Percentiles rank a stretch among this genome's conserved stretches.
These are phyloP conservation scores for Collybia sp. DNA, from an alignment of 768 basidiomycete species.

Conservation along the genomic window DNA sequence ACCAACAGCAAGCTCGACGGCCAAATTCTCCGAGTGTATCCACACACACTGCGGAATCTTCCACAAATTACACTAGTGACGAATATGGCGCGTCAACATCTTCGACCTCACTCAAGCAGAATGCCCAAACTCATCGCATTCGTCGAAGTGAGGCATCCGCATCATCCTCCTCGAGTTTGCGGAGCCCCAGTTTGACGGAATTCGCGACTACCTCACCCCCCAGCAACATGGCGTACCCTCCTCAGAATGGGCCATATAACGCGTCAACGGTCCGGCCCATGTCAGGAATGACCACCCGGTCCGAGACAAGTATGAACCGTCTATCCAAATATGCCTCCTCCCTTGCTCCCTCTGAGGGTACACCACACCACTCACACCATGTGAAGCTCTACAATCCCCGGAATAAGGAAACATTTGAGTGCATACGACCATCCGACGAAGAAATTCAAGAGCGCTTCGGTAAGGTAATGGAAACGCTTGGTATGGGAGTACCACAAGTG, in stretches of 20 bases:
- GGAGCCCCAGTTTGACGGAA: conserved; percentile 49
- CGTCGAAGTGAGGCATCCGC: conserved; percentile 47
- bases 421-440: conserved; percentile 73
- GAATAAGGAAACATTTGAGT: conserved; percentile 54
- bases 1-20: conserved; percentile 35
- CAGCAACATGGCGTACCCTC: conserved; percentile 17
- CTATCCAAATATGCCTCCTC: conserved; percentile 63
- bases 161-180: conserved; percentile 42
- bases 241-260: conserved; percentile 16
- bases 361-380: conserved; percentile 39
- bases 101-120: conserved; percentile 21
- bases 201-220: conserved; percentile 26
- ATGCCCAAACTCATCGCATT: conserved; percentile 32
- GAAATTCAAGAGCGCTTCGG: conserved; percentile 82
- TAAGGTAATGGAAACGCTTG: conserved; percentile 67
- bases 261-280: conserved; percentile 40
- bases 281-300: conserved; percentile 48
- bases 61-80: conserved; percentile 52
- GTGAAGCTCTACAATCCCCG: conserved; percentile 54
- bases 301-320: conserved; percentile 43
- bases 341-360: conserved; percentile 39
- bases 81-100: conserved; percentile 42
- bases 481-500: conserved; percentile 56
- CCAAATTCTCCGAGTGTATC: conserved; percentile 50
- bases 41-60: conserved; percentile 51